phyloP scores from a whole-genome alignment of 192 early-diverging fungal genomes.

The Entomortierella parvispora region DNA sequence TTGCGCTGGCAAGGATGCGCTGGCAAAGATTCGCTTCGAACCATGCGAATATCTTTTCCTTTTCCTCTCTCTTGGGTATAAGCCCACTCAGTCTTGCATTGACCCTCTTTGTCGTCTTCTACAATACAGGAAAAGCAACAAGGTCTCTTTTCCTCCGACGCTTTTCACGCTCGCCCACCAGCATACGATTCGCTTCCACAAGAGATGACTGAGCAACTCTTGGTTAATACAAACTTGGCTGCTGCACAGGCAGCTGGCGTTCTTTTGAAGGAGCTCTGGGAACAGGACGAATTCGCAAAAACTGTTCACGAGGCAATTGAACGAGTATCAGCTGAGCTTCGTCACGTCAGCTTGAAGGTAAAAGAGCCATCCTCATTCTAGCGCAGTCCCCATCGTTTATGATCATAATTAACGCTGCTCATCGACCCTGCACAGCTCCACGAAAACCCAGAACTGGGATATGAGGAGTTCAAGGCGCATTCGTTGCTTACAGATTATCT shows the following conservation, averaged over 20 bases:
- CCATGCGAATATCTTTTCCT: no score
- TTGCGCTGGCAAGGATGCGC: no score
- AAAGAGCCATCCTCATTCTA: background rate
- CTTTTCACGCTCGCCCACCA: conserved; percentile 10
- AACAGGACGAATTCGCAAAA: conserved; percentile 41
- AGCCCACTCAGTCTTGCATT: no score
- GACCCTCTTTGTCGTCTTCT: background rate
- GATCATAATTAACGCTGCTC: background rate
- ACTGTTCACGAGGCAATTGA: conserved; percentile 46
- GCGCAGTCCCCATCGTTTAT: background rate
- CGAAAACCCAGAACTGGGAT: conserved; percentile 66
- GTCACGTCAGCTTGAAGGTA: conserved; percentile 59
- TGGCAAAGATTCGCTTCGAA: no score
- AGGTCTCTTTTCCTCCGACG: background rate
- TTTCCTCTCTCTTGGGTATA: no score
- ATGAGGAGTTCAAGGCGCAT: conserved; percentile 69
- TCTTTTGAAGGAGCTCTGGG: conserved; percentile 26
- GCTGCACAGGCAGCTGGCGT: background rate
- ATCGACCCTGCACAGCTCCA: conserved; percentile 58
- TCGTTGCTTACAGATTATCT: conserved; percentile 72
- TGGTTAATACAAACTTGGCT: background rate
- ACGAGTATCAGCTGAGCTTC: conserved; percentile 46
- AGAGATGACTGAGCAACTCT: conserved; percentile 17
- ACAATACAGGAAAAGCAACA: background rate
- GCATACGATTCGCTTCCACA: conserved; percentile 26